Conservation (phyloP, 495 filamentous ascomycete genomes). For the Endocarpon pusillum region DNA sequence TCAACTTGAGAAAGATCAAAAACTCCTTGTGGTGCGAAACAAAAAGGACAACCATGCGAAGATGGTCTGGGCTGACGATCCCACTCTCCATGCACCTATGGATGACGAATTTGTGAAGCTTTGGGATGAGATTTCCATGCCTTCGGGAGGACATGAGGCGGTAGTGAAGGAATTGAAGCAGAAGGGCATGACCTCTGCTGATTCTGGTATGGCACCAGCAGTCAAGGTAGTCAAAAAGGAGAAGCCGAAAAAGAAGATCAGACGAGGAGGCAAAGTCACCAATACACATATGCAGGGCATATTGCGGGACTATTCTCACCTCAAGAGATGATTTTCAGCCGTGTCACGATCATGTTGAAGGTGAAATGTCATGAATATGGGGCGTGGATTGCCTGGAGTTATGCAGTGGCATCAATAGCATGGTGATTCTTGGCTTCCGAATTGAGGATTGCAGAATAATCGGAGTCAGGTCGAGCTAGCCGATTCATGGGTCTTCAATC, state of each 20-base stretch:
- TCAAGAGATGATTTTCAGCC: conserved; percentile 30
- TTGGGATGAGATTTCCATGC: conserved; percentile 70
- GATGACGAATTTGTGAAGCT: conserved; percentile 67
- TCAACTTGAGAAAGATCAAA: conserved; percentile 57
- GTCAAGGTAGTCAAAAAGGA: conserved; percentile 38
- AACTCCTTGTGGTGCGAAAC: conserved; percentile 68
- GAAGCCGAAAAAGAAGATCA: conserved; percentile 44
- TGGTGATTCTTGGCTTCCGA: no score
- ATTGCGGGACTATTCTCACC: conserved; percentile 64
- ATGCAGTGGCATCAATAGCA: no score
- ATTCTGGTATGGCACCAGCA: conserved; percentile 44
- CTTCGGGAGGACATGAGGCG: conserved; percentile 39
- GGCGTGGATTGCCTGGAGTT: no score
- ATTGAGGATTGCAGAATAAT: no score
- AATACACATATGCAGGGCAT: conserved; percentile 87
- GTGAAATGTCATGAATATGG: no score
- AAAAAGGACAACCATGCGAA: conserved; percentile 81
- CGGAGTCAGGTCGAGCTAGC: no score
- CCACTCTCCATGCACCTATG: conserved; percentile 53
- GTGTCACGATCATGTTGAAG: no score
- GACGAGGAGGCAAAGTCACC: conserved; percentile 67
- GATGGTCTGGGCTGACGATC: conserved; percentile 79
- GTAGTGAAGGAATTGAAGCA: conserved; percentile 58
- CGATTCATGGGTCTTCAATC: no score
- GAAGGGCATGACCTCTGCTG: conserved; percentile 60